These are phyloP conservation scores for Sphagnurus paluster DNA, from an alignment of 1,284 basidiomycete species.

Conservation along the genomic window DNA sequence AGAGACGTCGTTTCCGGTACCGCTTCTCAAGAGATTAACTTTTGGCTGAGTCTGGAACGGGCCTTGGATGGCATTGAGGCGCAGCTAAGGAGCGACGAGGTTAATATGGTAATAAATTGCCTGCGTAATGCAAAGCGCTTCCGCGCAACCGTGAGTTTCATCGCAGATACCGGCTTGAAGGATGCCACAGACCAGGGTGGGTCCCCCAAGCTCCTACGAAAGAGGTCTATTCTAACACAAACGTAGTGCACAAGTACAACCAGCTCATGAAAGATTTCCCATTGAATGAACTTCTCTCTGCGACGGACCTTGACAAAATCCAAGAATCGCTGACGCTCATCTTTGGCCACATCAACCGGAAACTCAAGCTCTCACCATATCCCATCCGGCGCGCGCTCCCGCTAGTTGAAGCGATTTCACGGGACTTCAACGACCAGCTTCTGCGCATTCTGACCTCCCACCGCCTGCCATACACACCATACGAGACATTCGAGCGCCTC, in stretches of 20 bases:
- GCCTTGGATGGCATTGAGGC: constrained; percentile 92
- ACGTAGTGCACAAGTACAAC: constrained; percentile 92
- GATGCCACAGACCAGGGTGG: constrained; percentile 85
- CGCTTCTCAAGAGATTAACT: constrained; percentile 98
- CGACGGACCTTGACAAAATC: constrained; percentile 94
- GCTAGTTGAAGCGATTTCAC: constrained; percentile 96
- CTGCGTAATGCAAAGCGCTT: constrained; percentile 96
- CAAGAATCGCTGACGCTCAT: constrained; percentile 87
- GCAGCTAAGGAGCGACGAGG: constrained; percentile 90
- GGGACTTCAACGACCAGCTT: constrained; percentile 95
- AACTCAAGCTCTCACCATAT: constrained; percentile 93
- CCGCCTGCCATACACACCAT: constrained; percentile 91
- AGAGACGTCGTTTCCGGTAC: constrained; percentile 95
- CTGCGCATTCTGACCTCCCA: constrained; percentile 89
- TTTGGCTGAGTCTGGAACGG: constrained; percentile 94
- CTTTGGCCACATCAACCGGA: constrained; percentile 94
- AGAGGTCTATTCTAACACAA: constrained; percentile 4
- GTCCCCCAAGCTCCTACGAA: constrained; percentile 28
- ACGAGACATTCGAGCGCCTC: constrained; percentile 89
- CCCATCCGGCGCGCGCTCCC: constrained; percentile 94
- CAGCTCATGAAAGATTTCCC: constrained; percentile 99
- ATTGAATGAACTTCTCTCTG: constrained; percentile 92
- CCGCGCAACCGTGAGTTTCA: constrained; percentile 96
- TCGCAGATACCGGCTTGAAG: constrained; percentile 95
- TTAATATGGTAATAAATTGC: constrained; percentile 94